Evolutionary conservation across 1,284 basidiomycete genomes (phyloP).

Genomic region (Hemileia vastatrix): DNA sequence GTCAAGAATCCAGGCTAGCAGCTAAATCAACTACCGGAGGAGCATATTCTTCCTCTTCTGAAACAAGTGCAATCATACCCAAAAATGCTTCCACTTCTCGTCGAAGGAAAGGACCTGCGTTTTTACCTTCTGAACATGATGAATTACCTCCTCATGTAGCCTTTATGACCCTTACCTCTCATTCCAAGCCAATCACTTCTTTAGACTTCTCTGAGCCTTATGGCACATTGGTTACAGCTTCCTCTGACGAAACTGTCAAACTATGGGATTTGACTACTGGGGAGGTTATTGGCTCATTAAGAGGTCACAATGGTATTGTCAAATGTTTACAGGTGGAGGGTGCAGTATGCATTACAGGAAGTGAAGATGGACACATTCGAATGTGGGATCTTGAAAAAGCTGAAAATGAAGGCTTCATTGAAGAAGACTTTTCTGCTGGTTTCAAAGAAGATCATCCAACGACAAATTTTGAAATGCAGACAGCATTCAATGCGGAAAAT

Average conservation of each 20-base stretch:
- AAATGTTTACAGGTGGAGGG: constrained; percentile 92
- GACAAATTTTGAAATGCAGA: neutral
- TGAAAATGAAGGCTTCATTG: constrained; percentile 1
- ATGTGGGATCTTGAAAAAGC: constrained; percentile 79
- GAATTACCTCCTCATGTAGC: constrained; percentile 86
- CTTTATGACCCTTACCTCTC: constrained; percentile 85
- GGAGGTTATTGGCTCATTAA: constrained; percentile 63
- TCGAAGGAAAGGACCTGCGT: constrained; percentile 67
- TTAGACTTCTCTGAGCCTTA: constrained; percentile 96
- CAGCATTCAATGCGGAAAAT: neutral
- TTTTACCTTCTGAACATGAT: constrained; percentile 94
- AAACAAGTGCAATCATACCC: neutral
- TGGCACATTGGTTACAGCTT: constrained; percentile 78
- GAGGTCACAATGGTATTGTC: constrained; percentile 65
- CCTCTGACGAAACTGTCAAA: constrained; percentile 55
- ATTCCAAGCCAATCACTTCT: constrained; percentile 70
- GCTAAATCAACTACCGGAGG: constrained; percentile 23
- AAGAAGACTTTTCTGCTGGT: constrained; percentile 18
- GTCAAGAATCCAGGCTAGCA: no score
- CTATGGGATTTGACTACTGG: constrained; percentile 75
- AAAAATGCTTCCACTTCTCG: constrained; percentile 51
- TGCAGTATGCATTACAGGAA: constrained; percentile 78
- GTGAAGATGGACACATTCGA: constrained; percentile 70
- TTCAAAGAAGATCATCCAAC: constrained; percentile 24
- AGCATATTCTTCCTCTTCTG: constrained; percentile 2